These are phyloP conservation scores for Plasmodium fragile DNA, from an alignment of 169 alveolate species.

Conservation along the genomic window DNA sequence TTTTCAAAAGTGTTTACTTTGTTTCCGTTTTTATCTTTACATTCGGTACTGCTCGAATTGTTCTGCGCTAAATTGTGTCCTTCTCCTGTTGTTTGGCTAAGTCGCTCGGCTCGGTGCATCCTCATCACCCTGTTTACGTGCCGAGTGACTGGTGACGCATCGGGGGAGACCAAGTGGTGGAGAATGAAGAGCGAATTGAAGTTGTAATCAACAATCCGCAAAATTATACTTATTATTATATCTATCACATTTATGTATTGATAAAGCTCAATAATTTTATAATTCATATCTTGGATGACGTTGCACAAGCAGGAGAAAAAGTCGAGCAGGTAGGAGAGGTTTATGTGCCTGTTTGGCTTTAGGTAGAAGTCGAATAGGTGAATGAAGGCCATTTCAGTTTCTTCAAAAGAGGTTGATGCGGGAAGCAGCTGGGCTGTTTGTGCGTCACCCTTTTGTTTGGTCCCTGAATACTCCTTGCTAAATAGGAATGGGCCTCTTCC, in stretches of 20 bases:
- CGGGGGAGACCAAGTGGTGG: background rate
- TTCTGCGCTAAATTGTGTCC: background rate
- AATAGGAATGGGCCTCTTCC: background rate
- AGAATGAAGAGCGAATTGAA: slow-evolving; percentile 57
- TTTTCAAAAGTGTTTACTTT: background rate
- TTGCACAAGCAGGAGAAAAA: slow-evolving; percentile 45
- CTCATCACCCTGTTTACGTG: background rate
- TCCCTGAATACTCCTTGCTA: background rate
- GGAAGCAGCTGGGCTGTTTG: background rate
- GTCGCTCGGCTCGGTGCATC: background rate
- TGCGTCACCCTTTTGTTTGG: background rate
- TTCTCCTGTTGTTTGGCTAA: background rate
- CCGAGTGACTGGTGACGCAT: background rate
- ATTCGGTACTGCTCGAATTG: background rate
- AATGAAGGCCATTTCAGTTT: slow-evolving; percentile 15
- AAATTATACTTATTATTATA: slow-evolving; percentile 40
- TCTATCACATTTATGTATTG: slow-evolving; percentile 37
- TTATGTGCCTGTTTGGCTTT: slow-evolving; percentile 19
- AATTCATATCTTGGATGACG: slow-evolving; percentile 25
- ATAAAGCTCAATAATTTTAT: slow-evolving; percentile 58
- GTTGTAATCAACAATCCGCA: slow-evolving; percentile 35
- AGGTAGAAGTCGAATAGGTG: slow-evolving; percentile 35
- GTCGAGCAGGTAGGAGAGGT: slow-evolving; percentile 21
- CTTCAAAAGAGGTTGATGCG: background rate
- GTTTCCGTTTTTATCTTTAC: background rate